Base-by-base conservation (phyloP, 306 rosid species). In the Prunus mume region DNA sequence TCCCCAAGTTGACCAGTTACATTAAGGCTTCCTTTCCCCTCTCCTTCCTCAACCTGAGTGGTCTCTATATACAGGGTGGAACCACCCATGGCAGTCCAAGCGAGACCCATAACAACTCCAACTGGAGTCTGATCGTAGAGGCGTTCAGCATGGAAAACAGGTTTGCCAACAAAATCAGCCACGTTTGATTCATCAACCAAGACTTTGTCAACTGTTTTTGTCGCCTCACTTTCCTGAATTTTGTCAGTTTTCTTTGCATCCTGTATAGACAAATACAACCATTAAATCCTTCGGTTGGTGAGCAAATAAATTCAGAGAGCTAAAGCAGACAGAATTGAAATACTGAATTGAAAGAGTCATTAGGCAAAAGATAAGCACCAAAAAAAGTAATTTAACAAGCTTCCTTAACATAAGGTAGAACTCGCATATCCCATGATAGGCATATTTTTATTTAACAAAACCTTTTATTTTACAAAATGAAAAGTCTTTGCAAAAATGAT, bases 81-180 rank as follows among this genome's bases (percentile, higher is more conserved):
- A 43, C 99, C 99, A 22, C 99, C 99, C 99, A 96, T 92, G 73
- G 99, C 89, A 50, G 99, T 92, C 99, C 99, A 96, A 68, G 99
- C 99, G 68, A 96, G 98, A 80, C 99, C 99, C 99, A 96, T 91
- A 45, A 96, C 99, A 28, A 96, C 99, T 71, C 99, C 99, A 43
- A 81, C 70, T 17, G 99, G 99, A 66, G 97, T 96, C 81, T 79
- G 90, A 62, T 88, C 85, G 60, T 89, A 96, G 83, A 96, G 90
- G 71, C 99, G 97, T 32, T 96, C 99, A 27, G 93, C 97, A 77
- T 92, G 99, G 87, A 96, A 96, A 78, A 96, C 97, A 77, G 99
- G 99, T 86, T 96, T 92, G 70, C 99, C 99, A 72, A 96, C 98
- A 73, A 60, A 96, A 78, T 89, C 93, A 25, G 87, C 18, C 75